Evolutionary conservation across 1,284 basidiomycete species (phyloP), one percentile per base, ranked within the genome.

Genomic region (Ganoderma sinense): DNA sequence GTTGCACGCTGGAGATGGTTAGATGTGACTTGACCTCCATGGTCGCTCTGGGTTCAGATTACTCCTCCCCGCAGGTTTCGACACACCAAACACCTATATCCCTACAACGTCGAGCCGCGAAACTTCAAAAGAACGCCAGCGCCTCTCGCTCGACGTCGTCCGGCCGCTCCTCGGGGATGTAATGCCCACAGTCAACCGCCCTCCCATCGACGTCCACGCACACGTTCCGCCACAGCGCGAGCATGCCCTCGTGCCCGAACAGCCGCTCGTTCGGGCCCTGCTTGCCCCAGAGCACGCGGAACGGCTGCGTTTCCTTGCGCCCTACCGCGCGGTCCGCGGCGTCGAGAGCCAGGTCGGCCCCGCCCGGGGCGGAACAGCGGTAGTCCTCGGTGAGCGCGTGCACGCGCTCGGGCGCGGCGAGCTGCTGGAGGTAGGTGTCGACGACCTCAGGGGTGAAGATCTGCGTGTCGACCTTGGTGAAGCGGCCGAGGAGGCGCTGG

Each of bases 41-140:
- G n/a, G n/a, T n/a, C n/a, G n/a, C n/a, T n/a, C n/a, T n/a, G n/a
- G n/a, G n/a, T n/a, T n/a, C n/a, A n/a, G n/a, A n/a, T n/a, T n/a
- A n/a, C n/a, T n/a, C n/a, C n/a, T n/a, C n/a, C n/a, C n/a, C n/a
- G n/a, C n/a, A n/a, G n/a, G n/a, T n/a, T n/a, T n/a, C n/a, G n/a
- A n/a, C n/a, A n/a, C n/a, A n/a, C n/a, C n/a, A n/a, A n/a, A n/a
- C n/a, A n/a, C n/a, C n/a, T n/a, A n/a, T n/a, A 36, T 36, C 10
- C 36, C 6, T 36, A 36, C 36, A 36, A 36, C 36, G 36, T 93
- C 78, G 96, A 97, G 80, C 43, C 20, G 95, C 93, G 5, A 95
- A 97, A 93, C 89, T 26, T 61, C 59, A 61, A 26, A 61, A 61
- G 36, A 61, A 61, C 26, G 59, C 36, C 14, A 61, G 59, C 11